phyloP scores from a whole-genome alignment of 2,329 filamentous ascomycete species.

The Epichloe elymi region DNA sequence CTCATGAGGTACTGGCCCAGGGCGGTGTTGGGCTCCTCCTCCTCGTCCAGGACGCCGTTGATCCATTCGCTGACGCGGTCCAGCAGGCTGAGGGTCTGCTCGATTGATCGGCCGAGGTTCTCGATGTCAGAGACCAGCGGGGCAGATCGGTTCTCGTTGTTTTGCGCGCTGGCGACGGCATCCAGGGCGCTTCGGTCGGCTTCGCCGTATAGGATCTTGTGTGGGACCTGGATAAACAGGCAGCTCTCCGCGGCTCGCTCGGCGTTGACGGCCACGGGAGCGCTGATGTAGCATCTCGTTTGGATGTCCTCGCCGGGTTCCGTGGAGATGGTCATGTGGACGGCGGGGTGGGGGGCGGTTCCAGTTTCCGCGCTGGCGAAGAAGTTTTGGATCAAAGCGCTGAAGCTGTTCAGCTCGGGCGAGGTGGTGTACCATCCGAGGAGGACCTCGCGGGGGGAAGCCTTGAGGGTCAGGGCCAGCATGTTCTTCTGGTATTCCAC shows the following conservation, averaged over 20 bases:
- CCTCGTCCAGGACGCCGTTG: slow-evolving; percentile 86
- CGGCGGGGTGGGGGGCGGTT: slow-evolving; percentile 95
- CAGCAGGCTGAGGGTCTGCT: slow-evolving; percentile 78
- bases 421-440: slow-evolving; percentile 98
- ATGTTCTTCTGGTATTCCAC: slow-evolving; percentile 99
- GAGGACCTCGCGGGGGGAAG: slow-evolving; percentile 78
- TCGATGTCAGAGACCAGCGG: slow-evolving; percentile 80
- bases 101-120: slow-evolving; percentile 69
- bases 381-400: slow-evolving; percentile 95
- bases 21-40: slow-evolving; percentile 76
- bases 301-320: slow-evolving; percentile 80
- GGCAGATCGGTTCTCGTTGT: slow-evolving; percentile 60
- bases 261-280: slow-evolving; percentile 85
- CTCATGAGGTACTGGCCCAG: slow-evolving; percentile 94
- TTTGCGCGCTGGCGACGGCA: slow-evolving; percentile 69
- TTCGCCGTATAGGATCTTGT: slow-evolving; percentile 84
- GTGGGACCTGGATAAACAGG: slow-evolving; percentile 92
- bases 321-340: slow-evolving; percentile 90
- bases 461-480: slow-evolving; percentile 87
- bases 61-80: slow-evolving; percentile 89
- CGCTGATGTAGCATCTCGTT: slow-evolving; percentile 86
- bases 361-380: slow-evolving; percentile 94
- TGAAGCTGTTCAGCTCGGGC: slow-evolving; percentile 95
- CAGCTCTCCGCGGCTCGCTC: slow-evolving; percentile 94
- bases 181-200: slow-evolving; percentile 56